Base-by-base conservation (phyloP, 1,284 basidiomycete species). In the Bjerkandera adusta region DNA sequence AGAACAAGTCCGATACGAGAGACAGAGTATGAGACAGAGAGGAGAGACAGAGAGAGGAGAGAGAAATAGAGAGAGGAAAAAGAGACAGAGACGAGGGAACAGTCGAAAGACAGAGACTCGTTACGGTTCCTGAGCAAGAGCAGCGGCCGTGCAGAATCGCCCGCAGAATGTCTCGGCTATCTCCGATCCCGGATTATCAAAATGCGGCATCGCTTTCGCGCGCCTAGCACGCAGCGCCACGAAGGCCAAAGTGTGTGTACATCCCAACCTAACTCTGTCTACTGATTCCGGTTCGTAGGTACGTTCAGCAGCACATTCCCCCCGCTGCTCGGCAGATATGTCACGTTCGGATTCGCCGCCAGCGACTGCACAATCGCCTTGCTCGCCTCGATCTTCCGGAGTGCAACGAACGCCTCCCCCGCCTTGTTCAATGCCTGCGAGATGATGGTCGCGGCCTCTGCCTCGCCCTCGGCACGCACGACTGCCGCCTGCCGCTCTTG, bases 401-500 rank as follows among this genome's bases (percentile, higher is more conserved):
- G 85, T 51, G 93, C 88, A 47, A 99, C 83, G 68, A 98, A 92
- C 30, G 92, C 96, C 62, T 97, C 94, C 15, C 96, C 97, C 2
- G 94, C 95, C 73, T 88, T 92, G 62, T 92, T 88, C 63, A 97
- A 69, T n/a, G 97, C 92, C 52, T 76, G 79, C 12, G 92, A 96
- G 62, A 99, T 97, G 48, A 93, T 95, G 48, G 83, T 73, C 5
- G 94, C 94, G 7, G 96, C 97, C 71, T 99, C 95, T 3, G 96
- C 96, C 73, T 99, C 96, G 51, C 97, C 97, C 68, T 99, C 96
- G 1, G 97, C 95, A 47, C 97, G 85, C 54, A 99, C 97, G 54
- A 99, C 95, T 5, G 92, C 87, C 1, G 96, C 97, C 74, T 99
- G 96, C 49, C 95, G 85, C 69, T 99, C 97, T 87, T 99, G 97